phyloP scores from a whole-genome alignment of 2,329 filamentous ascomycete species.

The Ophiostoma novo-ulmi region DNA sequence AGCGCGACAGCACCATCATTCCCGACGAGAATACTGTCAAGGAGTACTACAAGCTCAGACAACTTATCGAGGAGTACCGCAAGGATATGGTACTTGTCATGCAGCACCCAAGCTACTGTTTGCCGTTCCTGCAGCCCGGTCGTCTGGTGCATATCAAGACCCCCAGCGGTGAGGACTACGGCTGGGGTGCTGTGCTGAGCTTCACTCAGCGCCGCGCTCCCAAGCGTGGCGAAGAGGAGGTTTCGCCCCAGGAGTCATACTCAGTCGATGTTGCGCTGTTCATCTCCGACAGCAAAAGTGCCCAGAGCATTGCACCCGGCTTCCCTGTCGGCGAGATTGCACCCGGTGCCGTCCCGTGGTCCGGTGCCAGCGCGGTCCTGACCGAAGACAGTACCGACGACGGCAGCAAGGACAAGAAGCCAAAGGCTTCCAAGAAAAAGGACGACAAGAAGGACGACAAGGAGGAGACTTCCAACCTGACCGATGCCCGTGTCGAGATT shows the following conservation, averaged over 20 bases:
- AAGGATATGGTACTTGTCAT: constrained; percentile 90
- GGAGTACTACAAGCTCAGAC: constrained; percentile 86
- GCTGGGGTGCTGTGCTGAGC: constrained; percentile 86
- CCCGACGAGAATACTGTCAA: constrained; percentile 82
- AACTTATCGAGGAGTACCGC: constrained; percentile 75
- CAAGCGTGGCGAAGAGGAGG: constrained; percentile 61
- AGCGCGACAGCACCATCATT: constrained; percentile 69
- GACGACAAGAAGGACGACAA: constrained; percentile 8
- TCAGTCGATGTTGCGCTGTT: constrained; percentile 76
- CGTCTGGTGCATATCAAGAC: constrained; percentile 82
- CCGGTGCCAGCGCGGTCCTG: not conserved
- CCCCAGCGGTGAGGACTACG: constrained; percentile 70
- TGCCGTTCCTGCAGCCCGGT: constrained; percentile 81
- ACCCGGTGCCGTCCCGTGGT: constrained; percentile 59
- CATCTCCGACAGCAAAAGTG: constrained; percentile 44
- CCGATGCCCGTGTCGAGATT: constrained; percentile 60
- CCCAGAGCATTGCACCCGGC: constrained; percentile 42
- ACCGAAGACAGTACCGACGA: not conserved
- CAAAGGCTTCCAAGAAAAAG: constrained; percentile 15
- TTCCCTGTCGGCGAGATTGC: constrained; percentile 47
- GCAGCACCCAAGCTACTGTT: constrained; percentile 80
- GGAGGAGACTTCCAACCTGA: constrained; percentile 6
- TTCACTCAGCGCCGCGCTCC: constrained; percentile 59
- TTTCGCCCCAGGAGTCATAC: constrained; percentile 68
- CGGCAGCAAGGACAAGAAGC: constrained; percentile 9